Percentiles rank a stretch among this genome's conserved stretches.
Conservation (phyloP, 495 filamentous ascomycete species). For the Talaromyces trachyspermus region DNA sequence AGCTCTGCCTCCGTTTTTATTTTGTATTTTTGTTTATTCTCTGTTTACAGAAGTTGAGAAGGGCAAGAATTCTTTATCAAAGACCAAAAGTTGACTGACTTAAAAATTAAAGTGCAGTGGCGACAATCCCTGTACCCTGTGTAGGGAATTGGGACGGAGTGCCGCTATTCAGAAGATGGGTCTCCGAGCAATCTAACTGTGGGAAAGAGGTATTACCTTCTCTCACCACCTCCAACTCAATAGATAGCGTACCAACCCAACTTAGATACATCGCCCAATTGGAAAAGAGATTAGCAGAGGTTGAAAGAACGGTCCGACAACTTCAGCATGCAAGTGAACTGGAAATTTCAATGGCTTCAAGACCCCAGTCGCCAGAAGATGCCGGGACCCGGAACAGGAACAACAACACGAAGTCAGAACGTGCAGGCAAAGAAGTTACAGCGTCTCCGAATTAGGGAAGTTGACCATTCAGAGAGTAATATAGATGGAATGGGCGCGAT, state of each 20-base stretch:
- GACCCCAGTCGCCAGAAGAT: neutral
- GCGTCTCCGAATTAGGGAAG: slow-evolving; percentile 6
- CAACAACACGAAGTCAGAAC: neutral
- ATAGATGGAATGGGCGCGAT: slow-evolving; percentile 40
- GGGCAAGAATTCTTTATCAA: neutral
- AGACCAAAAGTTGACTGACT: neutral
- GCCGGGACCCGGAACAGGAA: neutral
- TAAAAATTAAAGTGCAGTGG: neutral
- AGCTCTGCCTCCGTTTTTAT: neutral
- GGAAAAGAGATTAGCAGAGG: neutral
- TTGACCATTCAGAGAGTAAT: slow-evolving; percentile 19
- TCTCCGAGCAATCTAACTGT: slow-evolving; percentile 10
- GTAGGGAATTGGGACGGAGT: slow-evolving; percentile 10
- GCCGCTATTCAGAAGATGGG: slow-evolving; percentile 8
- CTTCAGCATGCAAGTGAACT: neutral
- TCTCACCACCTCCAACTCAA: neutral
- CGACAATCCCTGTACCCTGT: slow-evolving; percentile 8
- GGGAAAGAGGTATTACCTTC: slow-evolving; percentile 7
- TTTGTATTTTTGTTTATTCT: neutral
- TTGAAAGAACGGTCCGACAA: neutral
- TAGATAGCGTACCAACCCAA: neutral
- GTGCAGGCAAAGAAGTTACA: neutral
- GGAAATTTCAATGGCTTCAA: neutral
- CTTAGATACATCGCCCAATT: neutral
- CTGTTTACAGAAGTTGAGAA: neutral